Evolutionary conservation across 768 basidiomycete species (phyloP).

Genomic region (Lactarius deliciosus): DNA sequence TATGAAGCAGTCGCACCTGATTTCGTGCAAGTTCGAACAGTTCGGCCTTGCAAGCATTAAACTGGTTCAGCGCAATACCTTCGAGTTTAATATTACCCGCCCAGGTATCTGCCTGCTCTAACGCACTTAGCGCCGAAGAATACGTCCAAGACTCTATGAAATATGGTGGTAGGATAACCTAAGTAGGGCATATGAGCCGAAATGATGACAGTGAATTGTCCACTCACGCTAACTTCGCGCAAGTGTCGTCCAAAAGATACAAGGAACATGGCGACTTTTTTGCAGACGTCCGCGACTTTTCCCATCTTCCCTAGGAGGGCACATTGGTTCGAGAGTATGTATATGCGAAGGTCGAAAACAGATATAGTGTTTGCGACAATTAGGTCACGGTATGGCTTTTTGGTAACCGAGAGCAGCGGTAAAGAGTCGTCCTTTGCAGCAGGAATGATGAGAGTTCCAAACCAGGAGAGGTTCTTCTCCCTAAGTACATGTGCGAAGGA

Average conservation of each 20-base stretch:
- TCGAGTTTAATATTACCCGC: slow-evolving; percentile 49
- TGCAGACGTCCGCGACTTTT: slow-evolving; percentile 66
- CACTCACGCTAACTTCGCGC: slow-evolving; percentile 67
- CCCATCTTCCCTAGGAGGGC: slow-evolving; percentile 68
- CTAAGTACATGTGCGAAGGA: slow-evolving; percentile 72
- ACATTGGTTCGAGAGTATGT: slow-evolving; percentile 86
- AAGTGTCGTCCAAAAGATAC: slow-evolving; percentile 72
- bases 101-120: slow-evolving; percentile 80
- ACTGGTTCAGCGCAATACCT: slow-evolving; percentile 46
- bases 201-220: slow-evolving; percentile 1
- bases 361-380: slow-evolving; percentile 89
- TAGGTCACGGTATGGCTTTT: slow-evolving; percentile 86
- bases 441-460: slow-evolving; percentile 78
- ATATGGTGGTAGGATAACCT: slow-evolving; percentile 57
- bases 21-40: slow-evolving; percentile 82
- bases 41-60: slow-evolving; percentile 84
- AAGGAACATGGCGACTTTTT: slow-evolving; percentile 72
- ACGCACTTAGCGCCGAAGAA: slow-evolving; percentile 80
- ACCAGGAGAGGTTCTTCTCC: slow-evolving; percentile 90
- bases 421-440: slow-evolving; percentile 70
- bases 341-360: slow-evolving; percentile 90
- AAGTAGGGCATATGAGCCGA: slow-evolving; percentile 21
- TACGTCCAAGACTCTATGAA: slow-evolving; percentile 95
- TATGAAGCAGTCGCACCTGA: slow-evolving; percentile 48
- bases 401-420: slow-evolving; percentile 72